These are phyloP conservation scores for Cubamyces sp. DNA, from an alignment of 768 basidiomycete species.

Conservation along the genomic window DNA sequence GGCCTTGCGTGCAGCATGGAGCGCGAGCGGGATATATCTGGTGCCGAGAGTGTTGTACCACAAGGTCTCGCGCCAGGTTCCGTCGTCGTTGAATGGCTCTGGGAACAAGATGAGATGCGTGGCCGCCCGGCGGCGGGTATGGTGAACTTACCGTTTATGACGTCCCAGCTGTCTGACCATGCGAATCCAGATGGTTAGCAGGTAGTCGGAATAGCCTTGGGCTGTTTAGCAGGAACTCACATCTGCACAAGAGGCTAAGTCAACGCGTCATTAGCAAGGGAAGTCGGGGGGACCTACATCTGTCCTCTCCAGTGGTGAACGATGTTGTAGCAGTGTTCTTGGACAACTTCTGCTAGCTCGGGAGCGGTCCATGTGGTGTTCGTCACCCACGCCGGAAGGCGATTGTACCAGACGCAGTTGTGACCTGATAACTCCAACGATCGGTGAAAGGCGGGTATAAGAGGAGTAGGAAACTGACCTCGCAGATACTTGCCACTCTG, in stretches of 20 bases:
- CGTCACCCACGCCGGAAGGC: conserved; percentile 44
- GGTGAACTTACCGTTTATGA: conserved; percentile 46
- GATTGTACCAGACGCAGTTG: conserved; percentile 48
- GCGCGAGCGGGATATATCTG: conserved; percentile 52
- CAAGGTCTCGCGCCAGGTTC: conserved; percentile 53
- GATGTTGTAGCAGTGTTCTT: conserved; percentile 51
- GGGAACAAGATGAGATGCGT: not conserved
- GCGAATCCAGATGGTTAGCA: not conserved
- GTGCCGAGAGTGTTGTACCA: conserved; percentile 54
- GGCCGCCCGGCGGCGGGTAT: not conserved
- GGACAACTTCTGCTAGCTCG: conserved; percentile 43
- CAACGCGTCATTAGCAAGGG: not conserved
- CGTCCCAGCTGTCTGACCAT: conserved; percentile 51
- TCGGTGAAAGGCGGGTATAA: not conserved
- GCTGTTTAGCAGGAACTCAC: not conserved
- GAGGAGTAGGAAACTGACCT: conserved; percentile 32
- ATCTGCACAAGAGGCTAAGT: not conserved
- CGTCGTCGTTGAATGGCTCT: conserved; percentile 62
- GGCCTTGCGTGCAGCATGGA: conserved; percentile 53
- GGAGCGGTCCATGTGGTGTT: conserved; percentile 39
- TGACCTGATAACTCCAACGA: conserved; percentile 26
- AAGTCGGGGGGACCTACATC: conserved; percentile 39
- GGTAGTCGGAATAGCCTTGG: too few species aligned
- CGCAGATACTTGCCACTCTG: conserved; percentile 49
- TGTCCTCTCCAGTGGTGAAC: conserved; percentile 55